A percentile compares a stretch with the other conserved stretches of the same genome.
Conservation (phyloP, 2,329 filamentous ascomycete species). For the Chalaropsis ovoidea region DNA sequence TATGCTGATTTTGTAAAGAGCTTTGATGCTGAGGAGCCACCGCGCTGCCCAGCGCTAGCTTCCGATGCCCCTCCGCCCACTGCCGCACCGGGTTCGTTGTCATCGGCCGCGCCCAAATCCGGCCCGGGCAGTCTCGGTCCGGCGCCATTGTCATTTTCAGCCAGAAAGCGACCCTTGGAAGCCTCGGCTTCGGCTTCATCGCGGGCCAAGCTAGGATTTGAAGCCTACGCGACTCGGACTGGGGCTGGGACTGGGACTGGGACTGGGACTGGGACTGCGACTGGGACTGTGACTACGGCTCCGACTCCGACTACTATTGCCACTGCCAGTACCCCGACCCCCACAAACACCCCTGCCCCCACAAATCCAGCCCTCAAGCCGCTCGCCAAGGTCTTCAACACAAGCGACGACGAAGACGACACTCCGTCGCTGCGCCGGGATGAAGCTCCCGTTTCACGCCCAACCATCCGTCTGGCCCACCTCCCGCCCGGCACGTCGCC, state of each 20-base stretch:
- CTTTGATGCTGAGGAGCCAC: slow-evolving; percentile 52
- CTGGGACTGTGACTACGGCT: slow-evolving; percentile 30
- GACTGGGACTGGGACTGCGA: slow-evolving; percentile 35
- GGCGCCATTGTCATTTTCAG: slow-evolving; percentile 33
- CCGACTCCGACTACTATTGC: slow-evolving; percentile 36
- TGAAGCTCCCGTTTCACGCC: slow-evolving; percentile 52
- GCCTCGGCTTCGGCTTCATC: slow-evolving; percentile 28
- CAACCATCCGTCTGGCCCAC: slow-evolving; percentile 51
- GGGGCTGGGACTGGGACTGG: slow-evolving; percentile 39
- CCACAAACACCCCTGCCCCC: neutral
- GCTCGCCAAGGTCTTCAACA: slow-evolving; percentile 60
- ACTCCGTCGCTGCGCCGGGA: slow-evolving; percentile 34
- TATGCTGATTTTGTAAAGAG: slow-evolving; percentile 81
- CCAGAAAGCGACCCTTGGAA: slow-evolving; percentile 44
- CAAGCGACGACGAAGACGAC: slow-evolving; percentile 50
- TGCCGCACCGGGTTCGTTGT: slow-evolving; percentile 32
- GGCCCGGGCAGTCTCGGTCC: slow-evolving; percentile 54
- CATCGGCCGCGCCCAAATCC: slow-evolving; percentile 38
- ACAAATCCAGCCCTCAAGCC: slow-evolving; percentile 14
- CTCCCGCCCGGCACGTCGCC: slow-evolving; percentile 52
- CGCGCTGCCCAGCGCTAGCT: slow-evolving; percentile 18
- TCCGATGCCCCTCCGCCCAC: neutral
- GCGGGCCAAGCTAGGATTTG: slow-evolving; percentile 32
- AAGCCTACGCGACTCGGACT: slow-evolving; percentile 39
- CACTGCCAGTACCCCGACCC: neutral